Conservation (phyloP, 176 grass and related monocot species). For the Coix lacrymajobi region DNA sequence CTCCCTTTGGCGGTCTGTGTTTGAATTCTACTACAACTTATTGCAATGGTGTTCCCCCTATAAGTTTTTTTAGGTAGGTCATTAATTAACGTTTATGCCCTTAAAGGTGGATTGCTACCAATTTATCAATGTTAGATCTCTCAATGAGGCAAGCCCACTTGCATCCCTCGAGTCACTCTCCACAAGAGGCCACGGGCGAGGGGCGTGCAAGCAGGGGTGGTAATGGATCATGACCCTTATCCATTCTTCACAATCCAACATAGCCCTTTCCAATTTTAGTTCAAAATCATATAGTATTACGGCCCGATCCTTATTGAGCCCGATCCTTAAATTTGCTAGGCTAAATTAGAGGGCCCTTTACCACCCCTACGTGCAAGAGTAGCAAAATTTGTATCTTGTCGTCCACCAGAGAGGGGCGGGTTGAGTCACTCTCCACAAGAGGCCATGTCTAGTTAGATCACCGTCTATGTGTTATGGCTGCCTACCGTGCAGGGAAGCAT, state of each 20-base stretch:
- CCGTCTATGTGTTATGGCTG: background rate
- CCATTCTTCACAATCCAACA: no score
- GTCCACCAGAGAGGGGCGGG: background rate
- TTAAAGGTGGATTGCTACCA: background rate
- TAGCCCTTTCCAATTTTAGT: no score
- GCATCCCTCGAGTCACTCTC: no score
- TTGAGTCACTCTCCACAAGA: background rate
- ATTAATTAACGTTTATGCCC: background rate
- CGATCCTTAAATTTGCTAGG: no score
- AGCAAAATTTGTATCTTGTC: background rate
- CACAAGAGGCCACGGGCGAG: no score
- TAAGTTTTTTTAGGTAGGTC: background rate
- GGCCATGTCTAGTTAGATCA: background rate
- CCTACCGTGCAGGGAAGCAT: background rate
- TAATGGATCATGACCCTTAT: no score
- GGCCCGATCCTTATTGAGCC: no score
- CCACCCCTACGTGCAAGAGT: no score
- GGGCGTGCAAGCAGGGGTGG: no score
- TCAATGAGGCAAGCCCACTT: background rate
- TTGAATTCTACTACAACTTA: background rate
- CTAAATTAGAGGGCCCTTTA: no score
- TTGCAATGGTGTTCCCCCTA: background rate
- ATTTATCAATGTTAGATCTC: background rate
- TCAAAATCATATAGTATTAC: no score
- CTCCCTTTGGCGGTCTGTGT: background rate